phyloP scores from a whole-genome alignment of 139 green algal species.

The Chlamydomonas sphaeroides region DNA sequence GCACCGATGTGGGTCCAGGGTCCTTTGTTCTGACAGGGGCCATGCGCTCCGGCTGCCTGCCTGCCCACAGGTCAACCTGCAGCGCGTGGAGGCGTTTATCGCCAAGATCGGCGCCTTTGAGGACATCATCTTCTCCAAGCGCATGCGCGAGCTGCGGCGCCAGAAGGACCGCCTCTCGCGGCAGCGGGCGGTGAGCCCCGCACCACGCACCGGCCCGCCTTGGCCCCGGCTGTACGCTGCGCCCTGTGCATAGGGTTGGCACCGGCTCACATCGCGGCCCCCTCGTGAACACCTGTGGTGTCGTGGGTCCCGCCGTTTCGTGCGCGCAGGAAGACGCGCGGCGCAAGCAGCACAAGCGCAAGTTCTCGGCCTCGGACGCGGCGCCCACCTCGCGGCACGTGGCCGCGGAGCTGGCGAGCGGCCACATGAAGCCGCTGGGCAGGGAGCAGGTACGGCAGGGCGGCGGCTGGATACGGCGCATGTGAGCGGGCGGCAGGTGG shows the following conservation, averaged over 20 bases:
- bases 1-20: too few relatives aligned
- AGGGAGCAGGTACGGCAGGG: too few relatives aligned
- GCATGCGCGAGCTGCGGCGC: constrained; percentile 77
- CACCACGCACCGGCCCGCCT: too few relatives aligned
- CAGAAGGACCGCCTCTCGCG: constrained; percentile 43
- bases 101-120: constrained; percentile 81
- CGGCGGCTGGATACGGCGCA: too few relatives aligned
- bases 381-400: constrained; percentile 35
- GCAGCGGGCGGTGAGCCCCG: constrained; percentile 37
- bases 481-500: too few relatives aligned
- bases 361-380: constrained; percentile 50
- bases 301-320: too few relatives aligned
- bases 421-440: constrained; percentile 32
- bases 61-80: constrained; percentile 77
- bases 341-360: constrained; percentile 42
- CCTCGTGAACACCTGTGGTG: too few relatives aligned
- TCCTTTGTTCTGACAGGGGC: too few relatives aligned
- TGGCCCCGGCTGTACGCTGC: too few relatives aligned
- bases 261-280: too few relatives aligned
- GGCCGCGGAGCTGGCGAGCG: background rate
- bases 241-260: too few relatives aligned
- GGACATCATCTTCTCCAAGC: constrained; percentile 95
- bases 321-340: constrained; percentile 15
- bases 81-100: constrained; percentile 94
- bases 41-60: too few relatives aligned